These are phyloP conservation scores for Cunninghamia lanceolata DNA, from an alignment of 75 land plant species.

Conservation along the genomic window DNA sequence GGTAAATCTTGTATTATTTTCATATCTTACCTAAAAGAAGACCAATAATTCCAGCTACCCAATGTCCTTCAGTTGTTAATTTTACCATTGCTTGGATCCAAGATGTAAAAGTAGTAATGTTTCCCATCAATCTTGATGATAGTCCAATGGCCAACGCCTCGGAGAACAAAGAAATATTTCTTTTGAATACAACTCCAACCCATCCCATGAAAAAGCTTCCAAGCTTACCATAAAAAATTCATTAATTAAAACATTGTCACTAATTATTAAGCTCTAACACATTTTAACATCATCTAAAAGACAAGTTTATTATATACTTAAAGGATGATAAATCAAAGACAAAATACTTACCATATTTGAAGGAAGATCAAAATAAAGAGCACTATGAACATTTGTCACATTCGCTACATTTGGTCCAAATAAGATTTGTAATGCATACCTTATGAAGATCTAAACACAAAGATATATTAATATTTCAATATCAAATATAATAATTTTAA, in stretches of 20 bases:
- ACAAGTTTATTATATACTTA: slow-evolving; percentile 58
- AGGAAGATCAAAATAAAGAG: too few species aligned
- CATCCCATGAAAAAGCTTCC: slow-evolving; percentile 25
- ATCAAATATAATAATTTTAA: too few species aligned
- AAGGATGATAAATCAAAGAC: slow-evolving; percentile 65
- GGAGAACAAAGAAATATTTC: slow-evolving; percentile 48
- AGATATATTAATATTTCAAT: background rate
- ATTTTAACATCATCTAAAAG: too few species aligned
- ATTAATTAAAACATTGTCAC: slow-evolving; percentile 49
- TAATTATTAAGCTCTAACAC: too few species aligned
- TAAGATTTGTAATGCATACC: slow-evolving; percentile 65
- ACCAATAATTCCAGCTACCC: too few species aligned
- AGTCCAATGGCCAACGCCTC: slow-evolving; percentile 74
- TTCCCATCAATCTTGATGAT: slow-evolving; percentile 6
- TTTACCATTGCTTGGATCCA: too few species aligned
- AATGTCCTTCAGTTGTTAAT: too few species aligned
- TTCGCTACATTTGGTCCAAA: slow-evolving; percentile 30
- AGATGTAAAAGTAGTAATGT: too few species aligned
- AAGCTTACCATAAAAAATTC: slow-evolving; percentile 86
- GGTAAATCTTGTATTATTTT: background rate
- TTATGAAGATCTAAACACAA: slow-evolving; percentile 53
- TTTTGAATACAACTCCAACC: slow-evolving; percentile 80
- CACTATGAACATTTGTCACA: too few species aligned
- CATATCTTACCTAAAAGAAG: background rate
- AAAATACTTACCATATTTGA: slow-evolving; percentile 20